A percentile compares a stretch with the other conserved stretches of the same genome.
Conservation (phyloP, 2,329 filamentous ascomycete genomes). For the Trichoderma breve region DNA sequence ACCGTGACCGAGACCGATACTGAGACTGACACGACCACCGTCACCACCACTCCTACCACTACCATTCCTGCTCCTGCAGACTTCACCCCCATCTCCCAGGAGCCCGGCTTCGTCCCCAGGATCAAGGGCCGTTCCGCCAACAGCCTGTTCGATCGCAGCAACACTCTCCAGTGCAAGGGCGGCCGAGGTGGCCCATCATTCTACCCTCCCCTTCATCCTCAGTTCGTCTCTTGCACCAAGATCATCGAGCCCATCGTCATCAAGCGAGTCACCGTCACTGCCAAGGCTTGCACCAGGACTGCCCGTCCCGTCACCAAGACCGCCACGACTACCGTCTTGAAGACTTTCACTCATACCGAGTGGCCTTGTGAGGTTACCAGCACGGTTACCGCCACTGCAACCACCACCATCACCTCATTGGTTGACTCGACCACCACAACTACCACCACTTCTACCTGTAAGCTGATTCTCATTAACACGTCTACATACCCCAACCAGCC, state of each 20-base stretch:
- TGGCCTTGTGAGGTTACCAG: constrained; percentile 10
- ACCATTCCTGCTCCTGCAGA: constrained; percentile 9
- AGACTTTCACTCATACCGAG: constrained; percentile 7
- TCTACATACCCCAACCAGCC: background rate
- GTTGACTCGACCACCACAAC: background rate
- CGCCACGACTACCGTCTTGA: background rate
- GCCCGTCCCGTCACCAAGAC: background rate
- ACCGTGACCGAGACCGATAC: background rate
- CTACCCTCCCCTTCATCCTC: constrained; percentile 11
- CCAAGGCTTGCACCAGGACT: constrained; percentile 5
- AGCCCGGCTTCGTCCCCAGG: constrained; percentile 1
- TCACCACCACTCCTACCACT: constrained; percentile 9
- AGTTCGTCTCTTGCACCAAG: constrained; percentile 9
- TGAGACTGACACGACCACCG: background rate
- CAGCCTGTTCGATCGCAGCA: background rate
- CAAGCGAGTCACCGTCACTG: constrained; percentile 9
- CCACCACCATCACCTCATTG: background rate
- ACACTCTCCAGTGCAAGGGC: background rate
- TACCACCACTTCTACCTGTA: background rate
- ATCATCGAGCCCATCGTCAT: constrained; percentile 6
- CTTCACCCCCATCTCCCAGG: constrained; percentile 13
- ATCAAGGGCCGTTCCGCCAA: constrained; percentile 14
- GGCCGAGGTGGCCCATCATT: background rate
- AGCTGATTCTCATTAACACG: background rate
- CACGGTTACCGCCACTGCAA: background rate